These are phyloP conservation scores for Nidula microcarpa DNA, from an alignment of 768 basidiomycete genomes.

Conservation along the genomic window DNA sequence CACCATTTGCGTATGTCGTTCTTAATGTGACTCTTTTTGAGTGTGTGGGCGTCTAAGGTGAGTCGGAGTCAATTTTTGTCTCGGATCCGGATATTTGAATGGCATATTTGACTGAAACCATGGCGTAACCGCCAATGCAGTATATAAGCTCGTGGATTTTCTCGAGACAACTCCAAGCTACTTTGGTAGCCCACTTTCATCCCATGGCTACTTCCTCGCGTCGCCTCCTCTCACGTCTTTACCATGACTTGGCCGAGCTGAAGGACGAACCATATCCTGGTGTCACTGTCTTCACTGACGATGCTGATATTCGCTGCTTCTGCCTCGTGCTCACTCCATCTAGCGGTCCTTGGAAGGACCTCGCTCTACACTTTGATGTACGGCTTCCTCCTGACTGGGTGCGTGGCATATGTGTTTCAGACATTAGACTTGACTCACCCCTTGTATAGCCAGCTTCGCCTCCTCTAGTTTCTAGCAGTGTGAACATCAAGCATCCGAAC, in stretches of 20 bases:
- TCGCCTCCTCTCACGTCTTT: slow-evolving; percentile 29
- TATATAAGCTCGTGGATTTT: too few relatives aligned
- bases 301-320: slow-evolving; percentile 35
- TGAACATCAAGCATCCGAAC: slow-evolving; percentile 37
- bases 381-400: slow-evolving; percentile 36
- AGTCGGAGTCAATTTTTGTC: too few relatives aligned
- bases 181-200: neutral
- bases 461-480: slow-evolving; percentile 28
- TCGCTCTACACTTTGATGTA: slow-evolving; percentile 38
- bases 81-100: too few relatives aligned
- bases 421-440: slow-evolving; percentile 2
- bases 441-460: slow-evolving; percentile 30
- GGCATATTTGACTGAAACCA: too few relatives aligned
- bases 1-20: too few relatives aligned
- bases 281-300: slow-evolving; percentile 36
- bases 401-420: slow-evolving; percentile 1
- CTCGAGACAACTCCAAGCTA: too few relatives aligned
- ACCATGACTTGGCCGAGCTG: slow-evolving; percentile 38
- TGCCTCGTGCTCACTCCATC: slow-evolving; percentile 42
- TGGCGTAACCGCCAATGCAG: too few relatives aligned
- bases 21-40: too few relatives aligned
- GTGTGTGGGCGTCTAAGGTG: too few relatives aligned
- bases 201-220: slow-evolving; percentile 1
- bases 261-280: slow-evolving; percentile 39
- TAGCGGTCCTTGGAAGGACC: slow-evolving; percentile 40